A percentile compares a stretch with the other conserved stretches of the same genome.
These are phyloP conservation scores for Linnemannia zychae DNA, from an alignment of 192 early-diverging fungal species.

Conservation along the genomic window DNA sequence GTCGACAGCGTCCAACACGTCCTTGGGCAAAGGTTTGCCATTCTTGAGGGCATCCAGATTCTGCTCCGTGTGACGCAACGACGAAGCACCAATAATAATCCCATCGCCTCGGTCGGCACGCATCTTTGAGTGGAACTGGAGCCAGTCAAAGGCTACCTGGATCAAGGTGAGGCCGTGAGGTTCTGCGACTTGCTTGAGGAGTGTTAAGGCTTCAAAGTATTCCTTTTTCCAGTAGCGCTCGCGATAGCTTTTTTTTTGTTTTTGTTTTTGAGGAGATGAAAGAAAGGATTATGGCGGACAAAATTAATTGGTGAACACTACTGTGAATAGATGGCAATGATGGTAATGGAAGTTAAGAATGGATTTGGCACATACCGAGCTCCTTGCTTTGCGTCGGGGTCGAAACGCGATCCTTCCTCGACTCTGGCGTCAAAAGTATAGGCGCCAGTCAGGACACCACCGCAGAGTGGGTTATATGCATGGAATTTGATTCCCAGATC, in stretches of 20 bases:
- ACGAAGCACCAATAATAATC: constrained; percentile 59
- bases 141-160: constrained; percentile 57
- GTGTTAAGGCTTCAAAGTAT: constrained; percentile 68
- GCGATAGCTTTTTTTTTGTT: constrained; percentile 40
- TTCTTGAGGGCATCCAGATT: constrained; percentile 66
- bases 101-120: constrained; percentile 44
- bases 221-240: constrained; percentile 63
- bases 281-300: too few species aligned
- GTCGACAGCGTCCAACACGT: constrained; percentile 67
- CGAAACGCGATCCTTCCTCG: constrained; percentile 55
- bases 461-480: constrained; percentile 74
- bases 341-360: not conserved
- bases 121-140: constrained; percentile 60
- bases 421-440: constrained; percentile 38
- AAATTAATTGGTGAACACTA: too few species aligned
- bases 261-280: not conserved
- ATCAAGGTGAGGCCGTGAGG: constrained; percentile 46
- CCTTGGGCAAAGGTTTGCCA: constrained; percentile 64
- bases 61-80: constrained; percentile 48
- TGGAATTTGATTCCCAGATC: constrained; percentile 73
- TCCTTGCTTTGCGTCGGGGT: constrained; percentile 45
- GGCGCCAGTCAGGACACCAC: constrained; percentile 57
- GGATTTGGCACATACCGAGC: constrained; percentile 40
- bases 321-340: too few species aligned
- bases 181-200: constrained; percentile 49